These are phyloP conservation scores for Arthromyces matolae DNA, from an alignment of 768 basidiomycete genomes.

Conservation along the genomic window DNA sequence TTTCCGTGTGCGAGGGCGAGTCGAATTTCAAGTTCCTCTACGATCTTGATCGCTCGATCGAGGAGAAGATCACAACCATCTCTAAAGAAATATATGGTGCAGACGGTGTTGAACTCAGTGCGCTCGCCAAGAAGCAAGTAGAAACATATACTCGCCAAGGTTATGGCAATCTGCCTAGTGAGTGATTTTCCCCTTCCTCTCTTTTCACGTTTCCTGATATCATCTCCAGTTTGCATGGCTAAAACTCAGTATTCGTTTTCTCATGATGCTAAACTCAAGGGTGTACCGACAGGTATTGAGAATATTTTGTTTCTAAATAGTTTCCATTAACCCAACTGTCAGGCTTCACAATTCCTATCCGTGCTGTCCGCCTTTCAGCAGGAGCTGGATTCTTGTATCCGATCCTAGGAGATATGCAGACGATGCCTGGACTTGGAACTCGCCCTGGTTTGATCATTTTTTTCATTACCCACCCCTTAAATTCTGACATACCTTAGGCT, in stretches of 20 bases:
- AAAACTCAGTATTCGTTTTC: constrained; percentile 99
- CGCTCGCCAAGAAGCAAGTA: constrained; percentile 79
- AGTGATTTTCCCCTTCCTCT: constrained; percentile 24
- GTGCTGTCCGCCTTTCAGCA: constrained; percentile 81
- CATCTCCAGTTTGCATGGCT: constrained; percentile 81
- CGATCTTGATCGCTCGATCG: constrained; percentile 77
- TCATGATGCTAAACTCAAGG: constrained; percentile 88
- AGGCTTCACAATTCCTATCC: constrained; percentile 93
- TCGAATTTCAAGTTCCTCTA: constrained; percentile 93
- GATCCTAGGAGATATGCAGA: constrained; percentile 94
- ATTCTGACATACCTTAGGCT: constrained; percentile 43
- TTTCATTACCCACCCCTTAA: constrained; percentile 2
- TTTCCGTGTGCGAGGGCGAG: constrained; percentile 76
- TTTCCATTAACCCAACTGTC: not conserved
- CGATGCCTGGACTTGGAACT: constrained; percentile 94
- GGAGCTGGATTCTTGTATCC: constrained; percentile 97
- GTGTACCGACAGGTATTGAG: constrained; percentile 68
- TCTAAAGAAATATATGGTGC: constrained; percentile 92
- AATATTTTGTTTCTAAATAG: not conserved
- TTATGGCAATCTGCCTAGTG: constrained; percentile 73
- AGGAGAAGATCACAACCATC: constrained; percentile 85
- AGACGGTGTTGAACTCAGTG: constrained; percentile 83
- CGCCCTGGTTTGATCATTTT: constrained; percentile 59
- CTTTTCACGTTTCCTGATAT: constrained; percentile 8
- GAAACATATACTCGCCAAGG: constrained; percentile 92